phyloP scores from a whole-genome alignment of 2,329 filamentous ascomycete genomes.

The Phoma herbarum region DNA sequence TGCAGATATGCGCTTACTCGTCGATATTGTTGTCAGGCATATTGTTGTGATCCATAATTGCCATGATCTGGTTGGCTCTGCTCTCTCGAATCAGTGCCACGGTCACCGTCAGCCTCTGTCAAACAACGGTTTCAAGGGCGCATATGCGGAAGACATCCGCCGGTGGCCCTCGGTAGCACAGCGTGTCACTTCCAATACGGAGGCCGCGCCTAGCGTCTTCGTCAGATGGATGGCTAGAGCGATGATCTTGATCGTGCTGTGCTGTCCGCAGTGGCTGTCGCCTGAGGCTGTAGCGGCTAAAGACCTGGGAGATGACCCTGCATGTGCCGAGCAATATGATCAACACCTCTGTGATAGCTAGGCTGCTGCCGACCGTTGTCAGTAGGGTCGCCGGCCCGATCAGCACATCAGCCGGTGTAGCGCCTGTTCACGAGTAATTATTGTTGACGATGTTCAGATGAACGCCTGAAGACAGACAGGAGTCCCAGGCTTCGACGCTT shows the following conservation, averaged over 20 bases:
- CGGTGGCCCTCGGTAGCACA: constrained; percentile 29
- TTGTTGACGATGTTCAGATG: constrained; percentile 8
- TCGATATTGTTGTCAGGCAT: not conserved
- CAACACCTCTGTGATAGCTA: constrained; percentile 26
- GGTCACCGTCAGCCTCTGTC: constrained; percentile 33
- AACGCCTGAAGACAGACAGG: not conserved
- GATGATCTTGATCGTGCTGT: constrained; percentile 10
- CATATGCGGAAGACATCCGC: constrained; percentile 33
- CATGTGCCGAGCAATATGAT: constrained; percentile 37
- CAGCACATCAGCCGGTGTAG: constrained; percentile 20
- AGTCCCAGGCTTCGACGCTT: not conserved
- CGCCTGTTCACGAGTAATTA: no score
- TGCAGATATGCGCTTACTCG: not conserved
- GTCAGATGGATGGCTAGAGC: constrained; percentile 6
- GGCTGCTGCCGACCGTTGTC: constrained; percentile 10
- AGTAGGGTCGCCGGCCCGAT: constrained; percentile 21
- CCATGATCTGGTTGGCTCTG: not conserved
- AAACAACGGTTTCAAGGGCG: constrained; percentile 36
- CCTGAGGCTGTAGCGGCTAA: constrained; percentile 38
- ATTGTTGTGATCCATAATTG: not conserved
- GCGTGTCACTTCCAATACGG: constrained; percentile 22
- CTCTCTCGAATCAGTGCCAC: constrained; percentile 11
- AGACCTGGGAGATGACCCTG: constrained; percentile 37
- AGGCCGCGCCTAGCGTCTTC: constrained; percentile 30
- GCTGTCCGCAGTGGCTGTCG: constrained; percentile 25